Conservation (phyloP, 768 basidiomycete species). For the Vararia minispora region DNA sequence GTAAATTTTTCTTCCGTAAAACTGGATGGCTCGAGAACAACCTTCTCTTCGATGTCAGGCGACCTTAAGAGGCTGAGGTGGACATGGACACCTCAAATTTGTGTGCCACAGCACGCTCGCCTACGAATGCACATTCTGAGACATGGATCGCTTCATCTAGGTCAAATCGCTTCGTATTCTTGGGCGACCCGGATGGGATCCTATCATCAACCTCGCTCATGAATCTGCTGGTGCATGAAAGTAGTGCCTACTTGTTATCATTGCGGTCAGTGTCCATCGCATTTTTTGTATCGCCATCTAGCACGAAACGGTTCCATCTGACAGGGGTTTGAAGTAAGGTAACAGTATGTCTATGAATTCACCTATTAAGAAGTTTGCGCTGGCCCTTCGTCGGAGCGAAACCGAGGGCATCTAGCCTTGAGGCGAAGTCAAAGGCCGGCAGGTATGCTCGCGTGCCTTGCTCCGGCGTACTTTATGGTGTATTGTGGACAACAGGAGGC, state of each 20-base stretch:
- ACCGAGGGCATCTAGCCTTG: constrained; percentile 50
- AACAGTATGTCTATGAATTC: constrained; percentile 5
- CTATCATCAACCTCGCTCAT: not conserved
- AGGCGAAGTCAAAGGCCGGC: not conserved
- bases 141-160: constrained; percentile 42
- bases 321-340: not conserved
- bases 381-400: constrained; percentile 70
- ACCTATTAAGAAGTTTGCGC: constrained; percentile 67
- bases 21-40: constrained; percentile 63
- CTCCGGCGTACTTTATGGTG: constrained; percentile 64
- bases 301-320: constrained; percentile 68
- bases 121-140: constrained; percentile 32
- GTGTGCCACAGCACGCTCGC: constrained; percentile 28
- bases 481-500: constrained; percentile 88
- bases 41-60: no score
- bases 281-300: constrained; percentile 21
- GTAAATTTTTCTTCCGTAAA: constrained; percentile 73
- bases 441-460: not conserved
- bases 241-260: not conserved
- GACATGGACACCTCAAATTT: constrained; percentile 43
- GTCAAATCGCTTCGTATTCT: constrained; percentile 22
- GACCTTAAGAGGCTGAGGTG: no score
- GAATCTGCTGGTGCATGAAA: not conserved
- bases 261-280: constrained; percentile 17
- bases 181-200: not conserved